Conservation (phyloP, 371 early-diverging fungal species). For the Mucor lusitanicus region DNA sequence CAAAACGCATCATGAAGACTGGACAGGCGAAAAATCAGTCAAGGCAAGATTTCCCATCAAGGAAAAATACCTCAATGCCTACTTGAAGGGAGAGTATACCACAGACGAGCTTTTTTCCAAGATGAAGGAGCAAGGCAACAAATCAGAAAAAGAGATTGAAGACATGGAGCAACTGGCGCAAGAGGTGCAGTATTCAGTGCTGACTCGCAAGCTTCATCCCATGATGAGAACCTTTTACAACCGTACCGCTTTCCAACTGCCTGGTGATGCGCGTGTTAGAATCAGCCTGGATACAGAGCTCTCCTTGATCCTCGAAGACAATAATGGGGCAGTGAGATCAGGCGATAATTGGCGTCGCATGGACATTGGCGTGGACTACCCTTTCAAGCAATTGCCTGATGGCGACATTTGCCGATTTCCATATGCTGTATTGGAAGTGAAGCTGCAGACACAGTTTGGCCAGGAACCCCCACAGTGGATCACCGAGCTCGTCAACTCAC, state of each 20-base stretch:
- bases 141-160: constrained; percentile 81
- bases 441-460: constrained; percentile 94
- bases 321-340: constrained; percentile 67
- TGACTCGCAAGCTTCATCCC: constrained; percentile 81
- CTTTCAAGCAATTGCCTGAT: constrained; percentile 87
- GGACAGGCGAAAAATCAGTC: constrained; percentile 96
- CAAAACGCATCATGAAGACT: constrained; percentile 97
- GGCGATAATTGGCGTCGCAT: constrained; percentile 95
- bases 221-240: constrained; percentile 96
- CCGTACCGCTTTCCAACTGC: constrained; percentile 99
- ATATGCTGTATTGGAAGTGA: constrained; percentile 98
- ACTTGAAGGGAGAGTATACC: constrained; percentile 81
- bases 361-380: constrained; percentile 93
- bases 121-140: constrained; percentile 74
- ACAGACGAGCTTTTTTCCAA: constrained; percentile 81
- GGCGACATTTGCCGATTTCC: constrained; percentile 93
- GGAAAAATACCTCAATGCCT: constrained; percentile 91
- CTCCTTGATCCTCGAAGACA: constrained; percentile 96
- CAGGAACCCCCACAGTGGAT: constrained; percentile 97
- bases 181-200: constrained; percentile 84
- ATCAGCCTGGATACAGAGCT: constrained; percentile 98
- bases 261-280: constrained; percentile 97
- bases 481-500: constrained; percentile 83
- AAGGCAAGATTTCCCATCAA: constrained; percentile 96
- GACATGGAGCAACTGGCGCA: constrained; percentile 78